These are phyloP conservation scores for Termitomyces sp. DNA, from an alignment of 768 basidiomycete genomes.

Conservation along the genomic window DNA sequence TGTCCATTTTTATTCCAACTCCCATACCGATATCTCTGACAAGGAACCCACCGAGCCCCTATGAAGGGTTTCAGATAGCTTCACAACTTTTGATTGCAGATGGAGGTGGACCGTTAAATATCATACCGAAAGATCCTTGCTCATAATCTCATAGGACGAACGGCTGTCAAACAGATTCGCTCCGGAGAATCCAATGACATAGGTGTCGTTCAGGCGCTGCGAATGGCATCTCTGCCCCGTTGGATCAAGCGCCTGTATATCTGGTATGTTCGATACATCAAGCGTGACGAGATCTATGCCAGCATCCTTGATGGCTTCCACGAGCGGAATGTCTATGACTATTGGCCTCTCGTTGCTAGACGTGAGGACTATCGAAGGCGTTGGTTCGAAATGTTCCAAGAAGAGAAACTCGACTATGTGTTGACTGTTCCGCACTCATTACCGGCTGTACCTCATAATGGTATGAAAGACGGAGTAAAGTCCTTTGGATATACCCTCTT, in stretches of 20 bases:
- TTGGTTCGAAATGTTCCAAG: slow-evolving; percentile 37
- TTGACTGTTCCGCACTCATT: slow-evolving; percentile 53
- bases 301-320: slow-evolving; percentile 43
- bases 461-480: slow-evolving; percentile 46
- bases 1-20: background rate
- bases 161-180: slow-evolving; percentile 4
- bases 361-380: slow-evolving; percentile 36
- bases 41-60: slow-evolving; percentile 42
- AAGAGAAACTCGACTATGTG: slow-evolving; percentile 48
- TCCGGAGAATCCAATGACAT: slow-evolving; percentile 13
- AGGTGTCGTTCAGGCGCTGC: slow-evolving; percentile 22
- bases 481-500: slow-evolving; percentile 56
- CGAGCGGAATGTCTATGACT: slow-evolving; percentile 39
- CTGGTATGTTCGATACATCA: slow-evolving; percentile 47
- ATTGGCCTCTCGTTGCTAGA: slow-evolving; percentile 40
- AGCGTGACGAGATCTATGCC: slow-evolving; percentile 47
- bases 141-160: slow-evolving; percentile 3
- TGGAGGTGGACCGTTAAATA: slow-evolving; percentile 25
- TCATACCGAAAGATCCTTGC: background rate
- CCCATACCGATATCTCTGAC: background rate
- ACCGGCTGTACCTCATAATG: slow-evolving; percentile 48
- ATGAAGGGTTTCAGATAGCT: slow-evolving; percentile 45
- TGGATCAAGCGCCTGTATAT: slow-evolving; percentile 41
- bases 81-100: slow-evolving; percentile 49
- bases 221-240: slow-evolving; percentile 38